phyloP scores from a whole-genome alignment of 176 grass and related monocot species.

The Elaeis guineensis region DNA sequence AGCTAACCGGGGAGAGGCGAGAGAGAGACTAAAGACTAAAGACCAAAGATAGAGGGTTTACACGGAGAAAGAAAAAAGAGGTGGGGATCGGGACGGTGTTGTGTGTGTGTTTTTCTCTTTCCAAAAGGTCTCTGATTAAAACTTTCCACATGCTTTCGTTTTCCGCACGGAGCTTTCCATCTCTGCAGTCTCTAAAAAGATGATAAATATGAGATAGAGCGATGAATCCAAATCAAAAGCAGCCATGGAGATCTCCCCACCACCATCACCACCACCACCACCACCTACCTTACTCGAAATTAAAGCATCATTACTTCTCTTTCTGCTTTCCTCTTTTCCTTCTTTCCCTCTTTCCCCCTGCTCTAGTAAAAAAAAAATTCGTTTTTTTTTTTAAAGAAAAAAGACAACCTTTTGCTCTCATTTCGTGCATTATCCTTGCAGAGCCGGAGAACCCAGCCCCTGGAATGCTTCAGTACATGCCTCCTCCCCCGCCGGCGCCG shows the following conservation, averaged over 20 bases:
- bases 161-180: conserved; percentile 35
- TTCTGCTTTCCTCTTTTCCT: conserved; percentile 16
- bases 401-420: neutral
- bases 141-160: conserved; percentile 24
- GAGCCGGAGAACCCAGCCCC: conserved; percentile 30
- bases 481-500: conserved; percentile 11
- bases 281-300: too few relatives aligned
- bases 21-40: too few relatives aligned
- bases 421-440: conserved; percentile 36
- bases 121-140: conserved; percentile 27
- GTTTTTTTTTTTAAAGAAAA: conserved; percentile 5
- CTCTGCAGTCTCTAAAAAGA: conserved; percentile 28
- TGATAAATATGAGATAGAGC: conserved; percentile 10
- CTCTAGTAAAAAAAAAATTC: neutral
- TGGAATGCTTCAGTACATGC: conserved; percentile 25
- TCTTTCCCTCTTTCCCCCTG: conserved; percentile 1
- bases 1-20: too few relatives aligned
- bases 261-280: neutral
- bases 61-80: neutral
- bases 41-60: too few relatives aligned
- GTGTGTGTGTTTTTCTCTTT: neutral
- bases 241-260: neutral
- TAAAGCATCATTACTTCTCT: conserved; percentile 22
- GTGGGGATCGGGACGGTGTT: conserved; percentile 3
- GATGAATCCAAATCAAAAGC: too few relatives aligned